A percentile compares a stretch with the other conserved stretches of the same genome.
phyloP scores from a whole-genome alignment of 441 rosid species.

The Kokia cookei region DNA sequence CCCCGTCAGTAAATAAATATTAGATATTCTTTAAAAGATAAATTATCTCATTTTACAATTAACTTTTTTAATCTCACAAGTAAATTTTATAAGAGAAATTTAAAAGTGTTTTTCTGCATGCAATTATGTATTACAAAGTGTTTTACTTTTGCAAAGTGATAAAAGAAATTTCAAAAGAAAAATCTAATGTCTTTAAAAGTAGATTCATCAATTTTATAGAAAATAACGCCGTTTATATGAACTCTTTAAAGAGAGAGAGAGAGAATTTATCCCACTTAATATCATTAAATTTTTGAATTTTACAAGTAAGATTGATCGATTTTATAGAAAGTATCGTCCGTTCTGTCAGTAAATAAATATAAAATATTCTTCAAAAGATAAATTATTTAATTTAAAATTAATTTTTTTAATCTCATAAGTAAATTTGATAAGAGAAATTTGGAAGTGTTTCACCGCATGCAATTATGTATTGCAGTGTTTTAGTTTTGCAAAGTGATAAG shows the following conservation, averaged over 20 bases:
- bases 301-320: neutral
- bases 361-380: no score
- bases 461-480: no score
- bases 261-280: no score
- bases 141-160: neutral
- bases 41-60: no score
- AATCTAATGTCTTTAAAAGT: neutral
- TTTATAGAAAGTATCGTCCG: neutral
- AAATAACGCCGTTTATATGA: neutral
- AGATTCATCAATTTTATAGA: neutral
- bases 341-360: neutral
- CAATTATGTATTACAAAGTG: neutral
- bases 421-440: no score
- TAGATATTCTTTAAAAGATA: no score
- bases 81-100: neutral
- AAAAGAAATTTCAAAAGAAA: neutral
- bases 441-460: no score
- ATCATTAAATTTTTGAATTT: no score
- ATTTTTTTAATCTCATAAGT: neutral
- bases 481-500: no score
- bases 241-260: neutral
- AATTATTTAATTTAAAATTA: no score
- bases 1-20: no score
- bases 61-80: neutral
- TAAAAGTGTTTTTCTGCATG: neutral